Base-by-base conservation (phyloP, 371 early-diverging fungal species). In the Rhizomucor miehei region DNA sequence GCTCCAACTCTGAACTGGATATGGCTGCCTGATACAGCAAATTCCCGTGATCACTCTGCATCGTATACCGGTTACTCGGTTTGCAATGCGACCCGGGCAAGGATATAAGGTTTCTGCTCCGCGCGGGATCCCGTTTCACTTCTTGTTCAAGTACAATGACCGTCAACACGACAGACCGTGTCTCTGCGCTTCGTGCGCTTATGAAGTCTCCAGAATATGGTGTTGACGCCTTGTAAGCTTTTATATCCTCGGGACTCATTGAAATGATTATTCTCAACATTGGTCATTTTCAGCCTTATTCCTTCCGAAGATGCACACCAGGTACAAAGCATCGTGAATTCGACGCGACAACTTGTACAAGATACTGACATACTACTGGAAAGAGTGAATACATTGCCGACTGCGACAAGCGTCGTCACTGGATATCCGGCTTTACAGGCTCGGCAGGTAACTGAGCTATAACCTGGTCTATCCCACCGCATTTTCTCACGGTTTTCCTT, bases 341-440 rank as follows among this genome's bases (percentile, higher is more conserved):
- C 14, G 10, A 52, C 17, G 6, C 4, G 44, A 41, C n/a, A n/a
- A n/a, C n/a, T n/a, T n/a, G n/a, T n/a, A n/a, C n/a, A 52, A 13
- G 8, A 14, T 17, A 6, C 12, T 24, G 38, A 29, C 35, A n/a
- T 40, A 41, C 3, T 6, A 20, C n/a, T 37, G 48, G 16, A 16
- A 70, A 94, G 89, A 96, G 93, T 75, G 99, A 99, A 75, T 99
- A 99, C 64, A 90, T 97, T 56, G 95, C 96, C 29, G 84, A 78
- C 12, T 88, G 90, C 60, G 98, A 99, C 66, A 84, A 82, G 54
- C 89, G 99, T 46, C 89, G 99, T 17, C 81, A 80, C 20, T 95
- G 84, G 81, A 94, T 99, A 64, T 92, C 94, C 1, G 97, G 97
- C 24, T 99, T 99, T 67, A 93, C 91, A 54, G 99, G 99, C 12